A percentile compares a stretch with the other conserved stretches of the same genome.
Conservation (phyloP, 805 yeast genomes). For the Metschnikowia lachancei region DNA sequence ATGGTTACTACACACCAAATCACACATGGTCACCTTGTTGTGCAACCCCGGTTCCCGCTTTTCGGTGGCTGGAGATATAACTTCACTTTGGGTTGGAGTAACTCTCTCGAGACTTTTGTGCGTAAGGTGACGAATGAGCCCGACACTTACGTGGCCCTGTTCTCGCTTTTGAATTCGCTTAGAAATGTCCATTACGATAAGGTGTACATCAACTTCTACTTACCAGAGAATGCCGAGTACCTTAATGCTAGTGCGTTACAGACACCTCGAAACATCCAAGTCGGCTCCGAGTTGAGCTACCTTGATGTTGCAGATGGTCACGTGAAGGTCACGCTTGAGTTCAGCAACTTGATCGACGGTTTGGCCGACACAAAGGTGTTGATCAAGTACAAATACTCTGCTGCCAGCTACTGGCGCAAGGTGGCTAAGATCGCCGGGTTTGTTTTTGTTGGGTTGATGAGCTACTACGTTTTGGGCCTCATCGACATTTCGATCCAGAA, state of each 20-base stretch:
- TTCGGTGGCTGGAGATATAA: slow-evolving; percentile 96
- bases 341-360: slow-evolving; percentile 65
- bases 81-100: slow-evolving; percentile 93
- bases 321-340: slow-evolving; percentile 62
- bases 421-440: slow-evolving; percentile 65
- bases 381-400: slow-evolving; percentile 61
- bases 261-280: slow-evolving; percentile 28
- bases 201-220: slow-evolving; percentile 57
- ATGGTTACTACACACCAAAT: slow-evolving; percentile 76
- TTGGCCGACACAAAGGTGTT: slow-evolving; percentile 54
- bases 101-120: slow-evolving; percentile 52
- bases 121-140: slow-evolving; percentile 36
- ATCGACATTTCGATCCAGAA: slow-evolving; percentile 31
- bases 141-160: slow-evolving; percentile 54
- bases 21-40: slow-evolving; percentile 44
- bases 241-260: slow-evolving; percentile 58
- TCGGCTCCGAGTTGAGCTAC: slow-evolving; percentile 50
- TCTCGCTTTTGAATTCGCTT: slow-evolving; percentile 76
- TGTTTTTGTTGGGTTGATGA: slow-evolving; percentile 56
- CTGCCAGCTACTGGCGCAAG: slow-evolving; percentile 53
- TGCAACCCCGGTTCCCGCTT: slow-evolving; percentile 89
- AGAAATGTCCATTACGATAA: slow-evolving; percentile 64
- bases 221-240: slow-evolving; percentile 83
- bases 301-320: slow-evolving; percentile 80
- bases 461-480: slow-evolving; percentile 46